Percentiles rank a stretch among this genome's conserved stretches.
phyloP scores from a whole-genome alignment of 768 basidiomycete genomes.

The Trametes elegans region DNA sequence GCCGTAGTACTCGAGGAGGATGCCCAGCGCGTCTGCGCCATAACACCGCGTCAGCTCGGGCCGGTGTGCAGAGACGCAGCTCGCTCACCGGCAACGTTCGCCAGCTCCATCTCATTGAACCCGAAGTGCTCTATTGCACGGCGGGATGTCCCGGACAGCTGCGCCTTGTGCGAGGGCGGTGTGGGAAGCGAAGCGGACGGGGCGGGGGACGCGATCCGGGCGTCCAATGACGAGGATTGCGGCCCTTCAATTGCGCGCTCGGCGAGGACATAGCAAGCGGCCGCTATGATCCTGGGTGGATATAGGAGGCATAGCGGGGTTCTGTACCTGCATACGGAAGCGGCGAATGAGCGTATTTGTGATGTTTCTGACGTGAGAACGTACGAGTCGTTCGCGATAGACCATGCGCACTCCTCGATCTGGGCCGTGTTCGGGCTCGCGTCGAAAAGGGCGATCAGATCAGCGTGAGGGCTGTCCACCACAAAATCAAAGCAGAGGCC shows the following conservation, averaged over 20 bases:
- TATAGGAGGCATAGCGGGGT: conserved; percentile 77
- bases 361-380: conserved; percentile 24
- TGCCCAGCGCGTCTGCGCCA: conserved; percentile 54
- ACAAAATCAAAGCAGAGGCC: conserved; percentile 86
- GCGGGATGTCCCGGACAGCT: conserved; percentile 67
- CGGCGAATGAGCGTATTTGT: neutral
- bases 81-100: conserved; percentile 55
- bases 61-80: neutral
- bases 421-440: conserved; percentile 43
- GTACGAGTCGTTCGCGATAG: conserved; percentile 85
- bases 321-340: conserved; percentile 52
- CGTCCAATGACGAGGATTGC: conserved; percentile 70
- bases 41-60: neutral
- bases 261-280: conserved; percentile 75
- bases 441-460: conserved; percentile 72
- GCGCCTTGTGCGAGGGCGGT: conserved; percentile 73
- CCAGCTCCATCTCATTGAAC: conserved; percentile 58
- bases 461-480: conserved; percentile 72
- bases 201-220: conserved; percentile 66
- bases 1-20: conserved; percentile 71
- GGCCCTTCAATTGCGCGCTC: conserved; percentile 72
- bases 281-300: conserved; percentile 66
- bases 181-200: conserved; percentile 78
- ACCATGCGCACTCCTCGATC: conserved; percentile 80
- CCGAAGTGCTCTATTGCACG: conserved; percentile 67